Evolutionary conservation across 331 rosid species (phyloP), one percentile per base, ranked within the genome.

Genomic region (Quercus lobata): DNA sequence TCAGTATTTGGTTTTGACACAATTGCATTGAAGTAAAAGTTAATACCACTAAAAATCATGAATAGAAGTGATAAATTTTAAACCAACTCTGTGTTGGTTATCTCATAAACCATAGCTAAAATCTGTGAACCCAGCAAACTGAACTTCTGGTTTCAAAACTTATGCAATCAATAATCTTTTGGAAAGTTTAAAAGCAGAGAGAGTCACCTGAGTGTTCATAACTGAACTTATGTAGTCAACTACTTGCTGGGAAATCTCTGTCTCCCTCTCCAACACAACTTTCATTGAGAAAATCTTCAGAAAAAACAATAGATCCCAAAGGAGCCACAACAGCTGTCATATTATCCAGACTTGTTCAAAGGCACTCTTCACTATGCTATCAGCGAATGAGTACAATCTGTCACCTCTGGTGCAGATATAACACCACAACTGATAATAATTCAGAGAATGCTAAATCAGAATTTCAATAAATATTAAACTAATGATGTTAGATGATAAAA

Each of bases 271-370:
- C 91, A 82, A 56, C 19, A 79, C 75, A 81, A 79, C 85, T 81
- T 81, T 89, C 81, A 56, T 80, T 58, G 62, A 57, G 56, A 27
- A 76, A 76, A 65, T 76, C 80, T 54, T 76, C 83, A 63, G 89
- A 81, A 76, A 81, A 76, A 19, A 81, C 87, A 32, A 57, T 44
- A 75, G 92, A 84, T 65, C 81, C 87, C 70, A 95, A 84, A 60
- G 97, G 98, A 91, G 90, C 91, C 77, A 92, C 94, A 77, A 92
- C 84, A 60, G 96, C 89, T 66, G 97, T 97, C 87, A 90, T 79
- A 78, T 95, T 95, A 82, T 95, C 98, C 95, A 74, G 88, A 69
- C 97, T 91, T 76, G 89, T 88, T 83, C 81, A 7, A 87, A 80
- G 80, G 98, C 97, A 65, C 85, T 75, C 54, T 82, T 83, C 54